Conservation (phyloP, 192 early-diverging fungal species). For the Helicostylum pulchrum region DNA sequence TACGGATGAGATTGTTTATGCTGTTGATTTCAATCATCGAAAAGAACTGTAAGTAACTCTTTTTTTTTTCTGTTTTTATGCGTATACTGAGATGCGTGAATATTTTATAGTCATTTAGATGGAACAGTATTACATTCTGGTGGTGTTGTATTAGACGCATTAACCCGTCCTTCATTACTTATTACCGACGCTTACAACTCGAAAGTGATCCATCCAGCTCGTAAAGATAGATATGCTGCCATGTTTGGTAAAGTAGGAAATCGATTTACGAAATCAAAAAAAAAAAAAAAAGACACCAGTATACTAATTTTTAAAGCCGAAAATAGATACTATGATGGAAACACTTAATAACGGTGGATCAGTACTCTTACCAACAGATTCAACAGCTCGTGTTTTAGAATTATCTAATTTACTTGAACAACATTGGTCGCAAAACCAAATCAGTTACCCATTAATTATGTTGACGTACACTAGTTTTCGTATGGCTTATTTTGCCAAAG, state of each 20-base stretch:
- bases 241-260: constrained; percentile 60
- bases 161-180: constrained; percentile 81
- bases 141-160: constrained; percentile 59
- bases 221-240: constrained; percentile 70
- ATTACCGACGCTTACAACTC: constrained; percentile 92
- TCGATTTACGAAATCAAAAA: too few species aligned
- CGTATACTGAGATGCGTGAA: not conserved
- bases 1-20: constrained; percentile 91
- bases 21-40: constrained; percentile 93
- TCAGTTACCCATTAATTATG: constrained; percentile 70
- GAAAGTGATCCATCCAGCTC: constrained; percentile 58
- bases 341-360: constrained; percentile 69
- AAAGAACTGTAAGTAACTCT: constrained; percentile 70
- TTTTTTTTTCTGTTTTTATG: not conserved
- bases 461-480: constrained; percentile 72
- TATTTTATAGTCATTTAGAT: constrained; percentile 65
- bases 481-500: constrained; percentile 80
- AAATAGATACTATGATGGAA: constrained; percentile 57
- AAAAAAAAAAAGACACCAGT: not conserved
- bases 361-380: constrained; percentile 87
- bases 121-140: constrained; percentile 63
- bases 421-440: constrained; percentile 68
- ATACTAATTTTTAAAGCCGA: not conserved
- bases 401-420: constrained; percentile 85
- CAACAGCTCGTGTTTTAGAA: constrained; percentile 87